phyloP scores from a whole-genome alignment of 2,329 filamentous ascomycete species.

The Phialocephala sp. region DNA sequence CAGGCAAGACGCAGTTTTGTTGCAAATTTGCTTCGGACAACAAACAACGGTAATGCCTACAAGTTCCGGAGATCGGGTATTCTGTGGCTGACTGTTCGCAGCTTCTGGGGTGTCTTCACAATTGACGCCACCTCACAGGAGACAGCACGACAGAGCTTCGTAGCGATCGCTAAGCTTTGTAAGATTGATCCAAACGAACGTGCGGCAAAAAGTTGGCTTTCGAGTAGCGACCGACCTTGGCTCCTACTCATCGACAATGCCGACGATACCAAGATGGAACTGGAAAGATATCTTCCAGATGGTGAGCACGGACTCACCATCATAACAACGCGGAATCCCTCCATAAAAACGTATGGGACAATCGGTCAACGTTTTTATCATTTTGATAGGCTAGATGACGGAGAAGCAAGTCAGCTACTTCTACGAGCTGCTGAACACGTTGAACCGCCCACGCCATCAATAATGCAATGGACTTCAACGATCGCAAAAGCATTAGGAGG shows the following conservation, averaged over 20 bases:
- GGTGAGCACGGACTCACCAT: neutral
- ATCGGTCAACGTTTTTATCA: neutral
- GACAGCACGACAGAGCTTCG: slow-evolving; percentile 17
- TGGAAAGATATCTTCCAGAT: slow-evolving; percentile 1
- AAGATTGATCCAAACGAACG: slow-evolving; percentile 15
- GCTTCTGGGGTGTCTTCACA: slow-evolving; percentile 30
- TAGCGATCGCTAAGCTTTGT: slow-evolving; percentile 16
- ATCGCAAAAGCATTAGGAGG: neutral
- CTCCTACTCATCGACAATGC: neutral
- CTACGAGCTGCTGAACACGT: neutral
- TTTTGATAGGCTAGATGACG: neutral
- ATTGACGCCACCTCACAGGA: slow-evolving; percentile 25
- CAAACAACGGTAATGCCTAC: slow-evolving; percentile 15
- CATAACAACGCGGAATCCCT: neutral
- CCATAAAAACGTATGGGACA: neutral
- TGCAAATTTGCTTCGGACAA: slow-evolving; percentile 38
- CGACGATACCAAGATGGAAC: neutral
- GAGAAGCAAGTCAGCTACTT: neutral
- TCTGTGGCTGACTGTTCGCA: slow-evolving; percentile 24
- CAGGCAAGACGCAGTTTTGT: slow-evolving; percentile 41
- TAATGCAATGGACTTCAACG: neutral
- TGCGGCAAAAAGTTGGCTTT: slow-evolving; percentile 36
- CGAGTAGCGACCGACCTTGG: slow-evolving; percentile 6
- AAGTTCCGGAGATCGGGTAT: slow-evolving; percentile 23
- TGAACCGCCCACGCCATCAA: neutral